Evolutionary conservation across 441 rosid genomes (phyloP).

Genomic region (Lepidium campestre): DNA sequence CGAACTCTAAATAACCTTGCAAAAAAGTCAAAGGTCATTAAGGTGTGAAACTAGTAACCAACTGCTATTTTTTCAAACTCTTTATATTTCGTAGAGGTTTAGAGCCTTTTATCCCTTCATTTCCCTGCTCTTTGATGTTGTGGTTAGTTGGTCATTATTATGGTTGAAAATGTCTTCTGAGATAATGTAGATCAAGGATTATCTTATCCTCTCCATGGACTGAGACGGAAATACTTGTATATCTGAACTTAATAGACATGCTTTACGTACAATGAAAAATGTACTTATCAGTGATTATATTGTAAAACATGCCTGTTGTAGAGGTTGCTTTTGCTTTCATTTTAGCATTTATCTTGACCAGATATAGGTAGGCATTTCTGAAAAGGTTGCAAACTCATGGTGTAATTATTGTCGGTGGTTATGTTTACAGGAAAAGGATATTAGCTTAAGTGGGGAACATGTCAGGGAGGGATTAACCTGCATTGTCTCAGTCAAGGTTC

Average conservation of each 20-base stretch:
- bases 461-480: conserved; percentile 98
- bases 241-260: conserved; percentile 1
- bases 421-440: conserved; percentile 76
- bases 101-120: background rate
- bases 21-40: conserved; percentile 78
- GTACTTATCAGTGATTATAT: background rate
- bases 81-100: background rate
- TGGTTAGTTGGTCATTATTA: background rate
- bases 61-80: background rate
- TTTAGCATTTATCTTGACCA: conserved; percentile 8
- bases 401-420: background rate
- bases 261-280: background rate
- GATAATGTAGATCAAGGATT: background rate
- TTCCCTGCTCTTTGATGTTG: background rate
- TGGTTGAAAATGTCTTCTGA: background rate
- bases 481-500: conserved; percentile 90
- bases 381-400: background rate
- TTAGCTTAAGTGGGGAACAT: conserved; percentile 92
- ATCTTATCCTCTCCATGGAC: background rate
- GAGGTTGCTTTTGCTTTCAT: conserved; percentile 9
- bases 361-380: background rate
- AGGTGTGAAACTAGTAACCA: conserved; percentile 33
- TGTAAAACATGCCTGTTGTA: conserved; percentile 2
- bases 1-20: conserved; percentile 81
- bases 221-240: conserved; percentile 3